phyloP scores from a whole-genome alignment of 2,329 filamentous ascomycete species.

The Colletotrichum liaoningense region DNA sequence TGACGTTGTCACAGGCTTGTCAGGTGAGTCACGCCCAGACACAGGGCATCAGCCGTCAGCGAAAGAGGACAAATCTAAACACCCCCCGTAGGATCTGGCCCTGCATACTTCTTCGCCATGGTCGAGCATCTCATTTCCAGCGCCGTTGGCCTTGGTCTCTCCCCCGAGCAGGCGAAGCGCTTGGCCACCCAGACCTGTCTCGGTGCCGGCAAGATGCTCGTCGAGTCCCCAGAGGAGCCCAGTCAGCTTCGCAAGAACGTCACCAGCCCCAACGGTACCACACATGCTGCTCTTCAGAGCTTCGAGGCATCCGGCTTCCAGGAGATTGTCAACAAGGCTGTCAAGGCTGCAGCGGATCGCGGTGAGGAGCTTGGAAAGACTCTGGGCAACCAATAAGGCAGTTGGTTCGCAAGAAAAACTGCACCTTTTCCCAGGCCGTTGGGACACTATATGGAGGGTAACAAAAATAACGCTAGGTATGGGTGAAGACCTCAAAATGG shows the following conservation, averaged over 20 bases:
- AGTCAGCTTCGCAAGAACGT: constrained; percentile 62
- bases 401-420: neutral
- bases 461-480: neutral
- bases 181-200: constrained; percentile 62
- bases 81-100: constrained; percentile 54
- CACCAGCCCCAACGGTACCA: constrained; percentile 64
- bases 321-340: constrained; percentile 56
- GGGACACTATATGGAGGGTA: neutral
- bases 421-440: too few species aligned
- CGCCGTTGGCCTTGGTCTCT: constrained; percentile 56
- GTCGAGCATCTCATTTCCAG: constrained; percentile 62
- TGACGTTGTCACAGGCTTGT: constrained; percentile 62
- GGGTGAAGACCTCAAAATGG: neutral
- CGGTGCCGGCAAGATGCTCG: constrained; percentile 63
- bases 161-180: constrained; percentile 59
- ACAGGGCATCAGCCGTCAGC: neutral
- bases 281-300: constrained; percentile 59
- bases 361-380: constrained; percentile 56
- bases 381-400: constrained; percentile 29
- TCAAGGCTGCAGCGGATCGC: constrained; percentile 57
- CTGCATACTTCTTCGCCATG: constrained; percentile 65
- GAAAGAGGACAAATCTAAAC: neutral
- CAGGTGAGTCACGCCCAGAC: constrained; percentile 48
- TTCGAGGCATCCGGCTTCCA: constrained; percentile 58
- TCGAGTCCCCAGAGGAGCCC: constrained; percentile 57